These are phyloP conservation scores for Entomortierella parvispora DNA, from an alignment of 192 early-diverging fungal genomes.

Conservation along the genomic window DNA sequence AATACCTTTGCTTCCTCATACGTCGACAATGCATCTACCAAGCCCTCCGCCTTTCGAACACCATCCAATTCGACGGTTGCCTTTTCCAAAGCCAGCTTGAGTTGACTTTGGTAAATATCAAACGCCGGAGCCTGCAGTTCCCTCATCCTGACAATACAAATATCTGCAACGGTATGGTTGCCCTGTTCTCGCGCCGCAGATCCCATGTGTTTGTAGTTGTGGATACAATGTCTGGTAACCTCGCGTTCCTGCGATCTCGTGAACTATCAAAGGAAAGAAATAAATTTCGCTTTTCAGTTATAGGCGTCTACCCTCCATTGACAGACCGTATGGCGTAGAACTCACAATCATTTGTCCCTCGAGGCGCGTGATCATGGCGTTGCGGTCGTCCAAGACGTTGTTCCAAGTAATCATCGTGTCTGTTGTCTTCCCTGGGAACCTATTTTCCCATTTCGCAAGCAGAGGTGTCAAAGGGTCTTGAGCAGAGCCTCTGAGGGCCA, in stretches of 20 bases:
- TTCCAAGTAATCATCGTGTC: conserved; percentile 72
- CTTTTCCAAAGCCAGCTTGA: conserved; percentile 36
- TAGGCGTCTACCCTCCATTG: too few relatives aligned
- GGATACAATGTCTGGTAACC: conserved; percentile 29
- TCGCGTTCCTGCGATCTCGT: conserved; percentile 18
- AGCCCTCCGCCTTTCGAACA: conserved; percentile 9
- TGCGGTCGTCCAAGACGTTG: conserved; percentile 62
- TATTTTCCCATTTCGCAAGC: conserved; percentile 39
- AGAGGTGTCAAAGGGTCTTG: conserved; percentile 25
- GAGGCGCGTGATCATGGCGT: conserved; percentile 58
- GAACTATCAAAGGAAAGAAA: conserved; percentile 18
- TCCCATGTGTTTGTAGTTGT: conserved; percentile 54
- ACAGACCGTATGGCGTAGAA: neutral
- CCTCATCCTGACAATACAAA: conserved; percentile 53
- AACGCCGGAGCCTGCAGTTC: conserved; percentile 29
- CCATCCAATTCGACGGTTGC: conserved; percentile 12
- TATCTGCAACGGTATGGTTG: conserved; percentile 65
- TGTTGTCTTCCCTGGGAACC: conserved; percentile 56
- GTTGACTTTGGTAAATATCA: conserved; percentile 31
- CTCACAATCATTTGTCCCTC: conserved; percentile 25
- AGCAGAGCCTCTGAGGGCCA: conserved; percentile 8
- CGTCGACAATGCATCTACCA: conserved; percentile 16
- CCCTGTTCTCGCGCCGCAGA: conserved; percentile 70
- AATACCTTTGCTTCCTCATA: conserved; percentile 37
- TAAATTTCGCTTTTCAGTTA: neutral